Percentiles rank a stretch among this genome's conserved stretches.
These are phyloP conservation scores for Primulina huaijiensis DNA, from an alignment of 257 asterid genomes.

Conservation along the genomic window DNA sequence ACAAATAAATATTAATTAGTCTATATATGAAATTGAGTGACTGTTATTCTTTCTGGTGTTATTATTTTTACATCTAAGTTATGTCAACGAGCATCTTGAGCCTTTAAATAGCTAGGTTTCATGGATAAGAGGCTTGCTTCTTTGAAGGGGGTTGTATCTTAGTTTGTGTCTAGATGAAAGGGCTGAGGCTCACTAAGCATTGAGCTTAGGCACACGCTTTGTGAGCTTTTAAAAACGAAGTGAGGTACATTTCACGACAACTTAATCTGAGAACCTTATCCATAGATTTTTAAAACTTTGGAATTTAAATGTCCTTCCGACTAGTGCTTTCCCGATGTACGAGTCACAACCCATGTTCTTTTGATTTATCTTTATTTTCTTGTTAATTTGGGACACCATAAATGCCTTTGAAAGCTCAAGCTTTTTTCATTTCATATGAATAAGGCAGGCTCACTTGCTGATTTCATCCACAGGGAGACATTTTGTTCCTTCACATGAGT, in stretches of 20 bases:
- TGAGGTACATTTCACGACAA: not conserved
- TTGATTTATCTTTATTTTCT: not conserved
- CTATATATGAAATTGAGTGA: too few relatives aligned
- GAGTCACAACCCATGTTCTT: not conserved
- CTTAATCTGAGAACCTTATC: not conserved
- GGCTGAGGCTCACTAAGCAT: not conserved
- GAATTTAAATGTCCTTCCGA: not conserved
- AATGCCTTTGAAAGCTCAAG: not conserved
- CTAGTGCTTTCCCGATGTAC: not conserved
- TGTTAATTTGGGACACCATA: not conserved
- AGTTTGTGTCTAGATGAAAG: not conserved
- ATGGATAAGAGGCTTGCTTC: too few relatives aligned
- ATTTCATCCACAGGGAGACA: conserved; percentile 33
- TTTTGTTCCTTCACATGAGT: conserved; percentile 33
- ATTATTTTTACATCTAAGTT: too few relatives aligned
- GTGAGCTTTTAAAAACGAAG: not conserved
- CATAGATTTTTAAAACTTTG: not conserved
- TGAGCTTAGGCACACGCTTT: not conserved
- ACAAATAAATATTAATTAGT: too few relatives aligned
- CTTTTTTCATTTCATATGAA: not conserved
- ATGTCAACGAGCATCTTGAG: too few relatives aligned
- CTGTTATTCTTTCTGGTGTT: too few relatives aligned
- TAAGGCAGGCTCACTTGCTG: not conserved
- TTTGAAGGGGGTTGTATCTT: too few relatives aligned
- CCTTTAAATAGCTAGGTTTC: too few relatives aligned